Conservation (phyloP, 179 eudicot genomes). For the Dionaea muscipula region DNA sequence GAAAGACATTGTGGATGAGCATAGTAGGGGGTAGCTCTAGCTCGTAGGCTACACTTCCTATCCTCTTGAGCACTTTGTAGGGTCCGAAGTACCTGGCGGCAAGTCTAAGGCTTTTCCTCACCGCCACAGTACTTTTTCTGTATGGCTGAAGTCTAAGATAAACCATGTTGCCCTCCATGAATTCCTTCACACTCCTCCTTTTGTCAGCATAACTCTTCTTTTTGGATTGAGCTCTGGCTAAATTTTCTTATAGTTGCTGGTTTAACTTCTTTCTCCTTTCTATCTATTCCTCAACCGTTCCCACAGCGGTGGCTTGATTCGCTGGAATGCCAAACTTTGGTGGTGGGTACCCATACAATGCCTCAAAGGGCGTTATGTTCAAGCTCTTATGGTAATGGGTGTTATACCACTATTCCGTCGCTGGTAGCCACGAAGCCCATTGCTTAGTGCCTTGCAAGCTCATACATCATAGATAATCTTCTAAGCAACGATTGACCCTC, state of each 20-base stretch:
- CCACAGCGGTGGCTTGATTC: no score
- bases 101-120: background rate
- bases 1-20: background rate
- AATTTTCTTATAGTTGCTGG: background rate
- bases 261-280: background rate
- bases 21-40: background rate
- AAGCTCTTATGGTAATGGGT: background rate
- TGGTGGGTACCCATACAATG: background rate
- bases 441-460: background rate
- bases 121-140: background rate
- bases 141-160: background rate
- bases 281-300: background rate
- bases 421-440: background rate
- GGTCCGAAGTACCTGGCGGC: background rate
- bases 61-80: background rate
- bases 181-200: background rate
- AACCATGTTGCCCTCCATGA: background rate
- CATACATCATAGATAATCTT: no score
- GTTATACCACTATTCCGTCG: slow-evolving; percentile 3
- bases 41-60: background rate
- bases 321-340: background rate
- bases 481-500: background rate
- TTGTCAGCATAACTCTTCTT: background rate
- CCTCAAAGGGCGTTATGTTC: background rate
- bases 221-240: background rate